These are phyloP conservation scores for Penicillium brevicompactum DNA, from an alignment of 2,329 filamentous ascomycete species.

Conservation along the genomic window DNA sequence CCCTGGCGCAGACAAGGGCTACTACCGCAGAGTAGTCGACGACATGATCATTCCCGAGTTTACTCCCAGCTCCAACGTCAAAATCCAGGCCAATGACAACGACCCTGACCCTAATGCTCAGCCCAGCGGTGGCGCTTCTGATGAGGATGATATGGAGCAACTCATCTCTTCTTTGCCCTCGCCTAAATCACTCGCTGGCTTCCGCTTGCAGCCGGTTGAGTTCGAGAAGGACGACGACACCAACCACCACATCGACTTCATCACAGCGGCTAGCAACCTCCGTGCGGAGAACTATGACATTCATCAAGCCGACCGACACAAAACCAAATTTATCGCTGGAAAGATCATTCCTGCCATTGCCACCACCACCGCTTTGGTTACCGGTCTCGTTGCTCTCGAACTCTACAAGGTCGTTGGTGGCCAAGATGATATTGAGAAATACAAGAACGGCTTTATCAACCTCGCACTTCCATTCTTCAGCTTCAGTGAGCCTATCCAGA, in stretches of 20 bases:
- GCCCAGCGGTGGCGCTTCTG: conserved; percentile 55
- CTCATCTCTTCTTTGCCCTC: conserved; percentile 74
- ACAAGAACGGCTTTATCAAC: conserved; percentile 99
- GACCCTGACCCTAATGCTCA: conserved; percentile 88
- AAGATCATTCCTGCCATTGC: conserved; percentile 99
- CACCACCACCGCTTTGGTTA: conserved; percentile 93
- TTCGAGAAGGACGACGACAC: conserved; percentile 99
- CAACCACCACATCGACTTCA: conserved; percentile 98
- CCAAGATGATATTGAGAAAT: conserved; percentile 95
- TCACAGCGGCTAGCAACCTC: conserved; percentile 93
- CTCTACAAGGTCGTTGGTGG: conserved; percentile 96
- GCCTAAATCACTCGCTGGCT: conserved; percentile 78
- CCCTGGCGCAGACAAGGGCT: conserved; percentile 68
- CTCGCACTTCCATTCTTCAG: conserved; percentile 95
- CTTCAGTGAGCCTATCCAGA: conserved; percentile 94
- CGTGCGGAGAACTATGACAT: conserved; percentile 99
- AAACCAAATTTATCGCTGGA: conserved; percentile 99
- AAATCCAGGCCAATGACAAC: conserved; percentile 94
- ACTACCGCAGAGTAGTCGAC: conserved; percentile 79
- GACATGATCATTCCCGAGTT: conserved; percentile 97
- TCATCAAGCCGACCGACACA: conserved; percentile 85
- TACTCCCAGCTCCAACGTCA: conserved; percentile 82
- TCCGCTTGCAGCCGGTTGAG: conserved; percentile 87
- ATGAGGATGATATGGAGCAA: conserved; percentile 73
- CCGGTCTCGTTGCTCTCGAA: conserved; percentile 88